These are phyloP conservation scores for Eutypa lata DNA, from an alignment of 2,329 filamentous ascomycete genomes.

Conservation along the genomic window DNA sequence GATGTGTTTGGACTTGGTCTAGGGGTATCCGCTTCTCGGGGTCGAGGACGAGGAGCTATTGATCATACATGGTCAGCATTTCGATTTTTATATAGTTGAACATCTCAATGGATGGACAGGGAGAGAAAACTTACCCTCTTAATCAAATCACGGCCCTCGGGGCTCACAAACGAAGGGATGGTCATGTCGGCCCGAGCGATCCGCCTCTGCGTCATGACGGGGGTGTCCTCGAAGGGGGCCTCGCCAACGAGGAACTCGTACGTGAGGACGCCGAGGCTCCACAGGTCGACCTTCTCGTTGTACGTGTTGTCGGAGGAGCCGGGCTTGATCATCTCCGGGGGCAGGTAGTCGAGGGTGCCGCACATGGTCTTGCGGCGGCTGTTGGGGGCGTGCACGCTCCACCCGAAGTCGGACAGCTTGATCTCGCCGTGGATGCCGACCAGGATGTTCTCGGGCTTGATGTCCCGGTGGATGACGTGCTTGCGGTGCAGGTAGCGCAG, in stretches of 20 bases:
- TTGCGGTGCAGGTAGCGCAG: conserved; percentile 91
- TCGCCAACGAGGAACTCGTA: conserved; percentile 97
- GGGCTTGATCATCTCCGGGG: conserved; percentile 93
- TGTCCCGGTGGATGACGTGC: conserved; percentile 95
- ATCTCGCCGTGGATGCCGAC: conserved; percentile 96
- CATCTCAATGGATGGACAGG: not conserved
- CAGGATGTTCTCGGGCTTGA: conserved; percentile 97
- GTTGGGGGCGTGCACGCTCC: conserved; percentile 96
- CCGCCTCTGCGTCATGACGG: conserved; percentile 87
- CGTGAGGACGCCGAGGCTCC: conserved; percentile 90
- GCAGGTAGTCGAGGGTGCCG: conserved; percentile 94
- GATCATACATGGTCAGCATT: conserved; percentile 1
- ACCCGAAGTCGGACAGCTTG: conserved; percentile 97
- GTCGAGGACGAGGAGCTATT: conserved; percentile 80
- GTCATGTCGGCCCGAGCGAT: conserved; percentile 91
- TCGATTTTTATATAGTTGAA: conserved; percentile 6
- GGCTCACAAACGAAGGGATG: conserved; percentile 83
- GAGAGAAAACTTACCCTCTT: conserved; percentile 63
- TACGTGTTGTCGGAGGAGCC: conserved; percentile 83
- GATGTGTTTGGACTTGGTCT: conserved; percentile 83
- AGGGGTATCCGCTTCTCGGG: conserved; percentile 90
- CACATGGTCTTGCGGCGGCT: conserved; percentile 93
- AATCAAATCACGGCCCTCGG: conserved; percentile 88
- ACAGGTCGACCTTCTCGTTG: conserved; percentile 92
- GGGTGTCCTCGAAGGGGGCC: conserved; percentile 94